phyloP scores from a whole-genome alignment of 352 stramenopile species.

The Phytophthora pluvialis region DNA sequence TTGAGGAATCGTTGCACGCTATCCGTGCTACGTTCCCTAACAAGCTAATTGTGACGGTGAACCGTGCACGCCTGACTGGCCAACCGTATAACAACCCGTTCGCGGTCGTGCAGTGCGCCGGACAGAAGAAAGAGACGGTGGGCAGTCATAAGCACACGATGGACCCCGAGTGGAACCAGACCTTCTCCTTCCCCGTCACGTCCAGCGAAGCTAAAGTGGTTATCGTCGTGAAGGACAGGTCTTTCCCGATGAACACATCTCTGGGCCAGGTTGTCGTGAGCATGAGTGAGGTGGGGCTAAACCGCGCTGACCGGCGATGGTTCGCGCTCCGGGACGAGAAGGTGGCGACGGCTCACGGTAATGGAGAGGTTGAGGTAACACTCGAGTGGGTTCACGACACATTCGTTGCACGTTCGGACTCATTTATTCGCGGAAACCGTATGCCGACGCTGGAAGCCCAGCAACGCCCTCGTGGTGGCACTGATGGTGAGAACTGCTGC shows the following conservation, averaged over 20 bases:
- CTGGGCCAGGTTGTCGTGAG: conserved; percentile 75
- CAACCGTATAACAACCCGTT: conserved; percentile 91
- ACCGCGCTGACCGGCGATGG: conserved; percentile 81
- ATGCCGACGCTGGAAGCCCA: conserved; percentile 45
- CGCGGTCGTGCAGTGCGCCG: conserved; percentile 75
- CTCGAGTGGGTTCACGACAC: conserved; percentile 91
- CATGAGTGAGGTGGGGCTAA: conserved; percentile 85
- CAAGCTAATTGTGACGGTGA: conserved; percentile 91
- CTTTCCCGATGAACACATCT: conserved; percentile 78
- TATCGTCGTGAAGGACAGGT: conserved; percentile 75
- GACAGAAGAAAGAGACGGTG: conserved; percentile 89
- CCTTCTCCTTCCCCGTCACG: conserved; percentile 88
- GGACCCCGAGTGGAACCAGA: conserved; percentile 92
- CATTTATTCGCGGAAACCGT: conserved; percentile 79
- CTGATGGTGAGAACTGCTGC: conserved; percentile 60
- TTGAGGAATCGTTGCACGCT: conserved; percentile 76
- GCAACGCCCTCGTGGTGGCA: conserved; percentile 22
- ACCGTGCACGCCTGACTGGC: conserved; percentile 78
- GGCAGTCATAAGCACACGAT: conserved; percentile 90
- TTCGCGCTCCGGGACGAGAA: conserved; percentile 84
- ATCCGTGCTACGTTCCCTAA: conserved; percentile 89
- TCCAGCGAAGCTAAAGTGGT: conserved; percentile 73
- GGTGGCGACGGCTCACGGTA: conserved; percentile 60
- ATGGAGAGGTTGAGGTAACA: conserved; percentile 89
- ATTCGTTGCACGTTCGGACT: conserved; percentile 88